Conservation (phyloP, 2,329 filamentous ascomycete species). For the Dactylellina parvicollis region DNA sequence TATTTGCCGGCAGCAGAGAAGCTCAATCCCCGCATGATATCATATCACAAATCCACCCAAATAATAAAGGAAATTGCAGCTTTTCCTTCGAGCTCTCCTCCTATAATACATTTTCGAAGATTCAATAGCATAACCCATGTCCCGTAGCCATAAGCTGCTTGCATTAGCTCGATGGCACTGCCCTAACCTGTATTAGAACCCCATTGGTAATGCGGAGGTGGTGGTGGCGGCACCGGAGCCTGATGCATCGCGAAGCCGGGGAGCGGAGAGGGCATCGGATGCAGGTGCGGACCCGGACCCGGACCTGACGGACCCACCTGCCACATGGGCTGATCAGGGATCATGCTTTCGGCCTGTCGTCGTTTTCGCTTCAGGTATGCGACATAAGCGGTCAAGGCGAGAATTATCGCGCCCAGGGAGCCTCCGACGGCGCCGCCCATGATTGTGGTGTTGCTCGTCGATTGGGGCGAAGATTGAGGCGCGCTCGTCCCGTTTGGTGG, state of each 20-base stretch:
- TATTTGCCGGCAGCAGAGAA: too few species aligned
- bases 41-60: too few species aligned
- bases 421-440: conserved; percentile 24
- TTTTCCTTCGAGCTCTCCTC: too few species aligned
- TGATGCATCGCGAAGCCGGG: background rate
- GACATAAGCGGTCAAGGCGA: conserved; percentile 15
- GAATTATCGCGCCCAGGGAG: background rate
- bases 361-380: conserved; percentile 12
- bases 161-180: too few species aligned
- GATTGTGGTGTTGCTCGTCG: background rate
- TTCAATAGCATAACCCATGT: too few species aligned
- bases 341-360: conserved; percentile 14
- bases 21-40: too few species aligned
- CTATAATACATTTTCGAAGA: too few species aligned
- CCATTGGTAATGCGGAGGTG: conserved; percentile 6
- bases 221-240: conserved; percentile 7
- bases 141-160: too few species aligned
- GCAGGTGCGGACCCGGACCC: background rate
- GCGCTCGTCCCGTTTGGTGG: background rate
- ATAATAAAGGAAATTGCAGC: too few species aligned
- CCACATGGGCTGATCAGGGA: conserved; percentile 29
- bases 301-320: conserved; percentile 5
- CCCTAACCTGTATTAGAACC: background rate
- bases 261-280: background rate
- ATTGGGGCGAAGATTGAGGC: background rate